Conservation (phyloP, 768 basidiomycete genomes). For the Naganishia vishniacii region DNA sequence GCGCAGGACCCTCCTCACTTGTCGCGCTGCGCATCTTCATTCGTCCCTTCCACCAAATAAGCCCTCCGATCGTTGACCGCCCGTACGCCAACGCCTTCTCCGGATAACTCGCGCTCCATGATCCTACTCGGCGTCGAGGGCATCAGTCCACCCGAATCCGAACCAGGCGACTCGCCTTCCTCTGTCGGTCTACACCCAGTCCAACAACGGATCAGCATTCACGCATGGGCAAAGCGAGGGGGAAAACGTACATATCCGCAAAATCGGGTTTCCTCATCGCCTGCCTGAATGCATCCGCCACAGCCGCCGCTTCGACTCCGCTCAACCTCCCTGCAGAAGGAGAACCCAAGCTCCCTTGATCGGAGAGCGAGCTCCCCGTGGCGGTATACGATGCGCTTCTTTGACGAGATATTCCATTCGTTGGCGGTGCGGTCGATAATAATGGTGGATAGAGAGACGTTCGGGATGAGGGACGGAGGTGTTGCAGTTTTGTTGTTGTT, state of each 20-base stretch:
- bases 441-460: conserved; percentile 1
- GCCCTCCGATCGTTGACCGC: conserved; percentile 20
- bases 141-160: background rate
- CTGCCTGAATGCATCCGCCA: conserved; percentile 86
- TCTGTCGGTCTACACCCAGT: conserved; percentile 15
- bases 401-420: background rate
- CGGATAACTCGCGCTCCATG: conserved; percentile 11
- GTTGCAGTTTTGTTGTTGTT: no score
- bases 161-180: conserved; percentile 21
- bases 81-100: conserved; percentile 25
- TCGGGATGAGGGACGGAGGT: conserved; percentile 4
- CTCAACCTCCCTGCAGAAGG: conserved; percentile 13
- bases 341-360: conserved; percentile 5
- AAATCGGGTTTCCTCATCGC: conserved; percentile 86
- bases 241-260: conserved; percentile 22
- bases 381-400: conserved; percentile 10
- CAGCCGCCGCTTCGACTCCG: conserved; percentile 65
- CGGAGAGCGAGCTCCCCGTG: background rate
- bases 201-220: background rate
- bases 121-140: conserved; percentile 9
- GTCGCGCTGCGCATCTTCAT: background rate
- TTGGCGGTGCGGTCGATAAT: background rate
- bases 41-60: conserved; percentile 20
- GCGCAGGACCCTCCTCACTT: no score
- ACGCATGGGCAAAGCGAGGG: background rate